phyloP scores from a whole-genome alignment of 2,329 filamentous ascomycete genomes.

The Aspergillus hiratsukae region DNA sequence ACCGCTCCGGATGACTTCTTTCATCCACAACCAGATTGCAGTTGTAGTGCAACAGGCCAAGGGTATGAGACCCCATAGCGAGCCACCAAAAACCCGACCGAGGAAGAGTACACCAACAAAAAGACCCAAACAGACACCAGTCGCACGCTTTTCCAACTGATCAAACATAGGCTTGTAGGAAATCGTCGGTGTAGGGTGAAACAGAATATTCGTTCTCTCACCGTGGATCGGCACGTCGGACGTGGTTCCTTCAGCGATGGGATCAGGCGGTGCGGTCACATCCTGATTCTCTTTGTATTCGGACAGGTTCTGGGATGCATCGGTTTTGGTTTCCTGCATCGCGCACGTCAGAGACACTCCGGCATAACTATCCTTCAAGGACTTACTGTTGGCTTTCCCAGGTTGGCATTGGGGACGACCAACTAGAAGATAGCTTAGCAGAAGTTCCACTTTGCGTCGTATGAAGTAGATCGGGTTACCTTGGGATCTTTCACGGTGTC shows the following conservation, averaged over 20 bases:
- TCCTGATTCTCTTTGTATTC: slow-evolving; percentile 86
- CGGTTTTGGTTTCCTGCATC: slow-evolving; percentile 60
- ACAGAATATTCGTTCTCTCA: slow-evolving; percentile 93
- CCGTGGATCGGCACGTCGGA: slow-evolving; percentile 93
- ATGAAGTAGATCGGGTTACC: slow-evolving; percentile 41
- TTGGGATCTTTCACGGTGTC: slow-evolving; percentile 67
- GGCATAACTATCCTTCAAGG: background rate
- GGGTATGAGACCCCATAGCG: slow-evolving; percentile 70
- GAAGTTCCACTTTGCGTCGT: background rate
- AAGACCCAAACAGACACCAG: slow-evolving; percentile 64
- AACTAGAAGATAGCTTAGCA: slow-evolving; percentile 46
- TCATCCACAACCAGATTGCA: slow-evolving; percentile 83
- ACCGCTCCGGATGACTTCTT: slow-evolving; percentile 77
- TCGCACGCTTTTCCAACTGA: slow-evolving; percentile 69
- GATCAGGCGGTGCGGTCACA: slow-evolving; percentile 84
- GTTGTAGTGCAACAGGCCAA: slow-evolving; percentile 67
- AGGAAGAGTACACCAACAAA: slow-evolving; percentile 70
- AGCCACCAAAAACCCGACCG: slow-evolving; percentile 74
- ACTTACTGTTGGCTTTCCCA: slow-evolving; percentile 65
- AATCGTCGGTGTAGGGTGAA: slow-evolving; percentile 87
- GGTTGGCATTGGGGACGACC: slow-evolving; percentile 83
- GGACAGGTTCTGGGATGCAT: slow-evolving; percentile 64
- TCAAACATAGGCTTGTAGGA: slow-evolving; percentile 87
- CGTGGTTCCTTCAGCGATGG: slow-evolving; percentile 73
- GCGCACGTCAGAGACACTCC: background rate